Conservation (phyloP, 495 filamentous ascomycete species). For the Penicillium soppii region DNA sequence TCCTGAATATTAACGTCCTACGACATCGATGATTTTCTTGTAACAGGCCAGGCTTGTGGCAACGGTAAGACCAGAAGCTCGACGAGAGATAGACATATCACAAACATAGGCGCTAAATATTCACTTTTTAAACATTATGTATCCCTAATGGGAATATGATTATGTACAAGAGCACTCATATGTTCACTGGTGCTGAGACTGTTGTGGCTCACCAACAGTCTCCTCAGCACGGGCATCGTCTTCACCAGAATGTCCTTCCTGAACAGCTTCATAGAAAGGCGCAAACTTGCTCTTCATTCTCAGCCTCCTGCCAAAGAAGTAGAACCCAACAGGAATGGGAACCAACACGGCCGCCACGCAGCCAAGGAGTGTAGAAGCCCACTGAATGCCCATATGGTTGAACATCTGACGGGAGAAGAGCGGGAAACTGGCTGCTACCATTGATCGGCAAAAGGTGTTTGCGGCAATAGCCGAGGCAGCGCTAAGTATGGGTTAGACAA, state of each 20-base stretch:
- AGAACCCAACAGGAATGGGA: conserved; percentile 61
- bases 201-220: conserved; percentile 1
- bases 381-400: conserved; percentile 70
- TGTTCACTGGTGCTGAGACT: not conserved
- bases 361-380: conserved; percentile 74
- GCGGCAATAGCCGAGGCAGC: conserved; percentile 86
- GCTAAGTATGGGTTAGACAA: conserved; percentile 25
- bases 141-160: not conserved
- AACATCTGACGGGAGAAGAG: conserved; percentile 83
- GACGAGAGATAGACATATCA: not conserved
- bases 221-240: conserved; percentile 13
- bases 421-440: conserved; percentile 74
- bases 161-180: not conserved
- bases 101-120: not conserved
- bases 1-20: no score
- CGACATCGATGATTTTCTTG: not conserved
- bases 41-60: no score
- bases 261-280: conserved; percentile 54
- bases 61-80: no score
- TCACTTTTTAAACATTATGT: not conserved
- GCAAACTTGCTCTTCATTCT: conserved; percentile 38
- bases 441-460: conserved; percentile 80
- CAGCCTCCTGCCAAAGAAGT: conserved; percentile 36
- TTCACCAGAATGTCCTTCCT: conserved; percentile 16
- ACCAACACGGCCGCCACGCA: conserved; percentile 66